A percentile compares a stretch with the other conserved stretches of the same genome.
Conservation (phyloP, 345 rosid genomes). For the Dimocarpus longan region DNA sequence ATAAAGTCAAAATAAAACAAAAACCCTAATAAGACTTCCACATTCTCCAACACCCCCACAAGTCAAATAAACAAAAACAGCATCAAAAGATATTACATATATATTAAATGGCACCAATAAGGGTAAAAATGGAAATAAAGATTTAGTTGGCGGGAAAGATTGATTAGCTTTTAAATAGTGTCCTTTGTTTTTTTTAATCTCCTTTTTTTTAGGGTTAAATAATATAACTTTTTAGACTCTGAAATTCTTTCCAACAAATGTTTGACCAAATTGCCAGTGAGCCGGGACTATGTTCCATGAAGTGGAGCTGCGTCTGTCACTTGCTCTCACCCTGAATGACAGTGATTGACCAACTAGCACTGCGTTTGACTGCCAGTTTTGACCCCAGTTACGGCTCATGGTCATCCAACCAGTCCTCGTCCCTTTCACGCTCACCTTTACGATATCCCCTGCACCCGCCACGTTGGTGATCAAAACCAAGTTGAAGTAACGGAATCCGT, state of each 20-base stretch:
- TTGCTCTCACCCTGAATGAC: constrained; percentile 51
- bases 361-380: constrained; percentile 61
- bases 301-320: constrained; percentile 53
- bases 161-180: neutral
- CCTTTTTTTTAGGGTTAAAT: neutral
- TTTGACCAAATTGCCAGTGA: constrained; percentile 62
- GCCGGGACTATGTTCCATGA: constrained; percentile 50
- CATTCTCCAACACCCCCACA: constrained; percentile 17
- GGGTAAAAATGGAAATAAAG: constrained; percentile 14
- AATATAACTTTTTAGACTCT: constrained; percentile 27
- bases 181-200: neutral
- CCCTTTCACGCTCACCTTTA: constrained; percentile 52
- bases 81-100: no score
- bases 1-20: neutral
- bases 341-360: constrained; percentile 53
- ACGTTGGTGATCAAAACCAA: constrained; percentile 53
- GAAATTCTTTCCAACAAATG: constrained; percentile 59
- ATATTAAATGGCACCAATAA: neutral
- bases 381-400: constrained; percentile 66
- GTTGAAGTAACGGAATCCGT: constrained; percentile 62
- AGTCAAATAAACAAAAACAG: neutral
- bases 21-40: neutral
- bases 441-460: constrained; percentile 58
- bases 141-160: constrained; percentile 18
- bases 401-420: constrained; percentile 45